These are phyloP conservation scores for Onygenales sp. DNA, from an alignment of 2,329 filamentous ascomycete genomes.

Conservation along the genomic window DNA sequence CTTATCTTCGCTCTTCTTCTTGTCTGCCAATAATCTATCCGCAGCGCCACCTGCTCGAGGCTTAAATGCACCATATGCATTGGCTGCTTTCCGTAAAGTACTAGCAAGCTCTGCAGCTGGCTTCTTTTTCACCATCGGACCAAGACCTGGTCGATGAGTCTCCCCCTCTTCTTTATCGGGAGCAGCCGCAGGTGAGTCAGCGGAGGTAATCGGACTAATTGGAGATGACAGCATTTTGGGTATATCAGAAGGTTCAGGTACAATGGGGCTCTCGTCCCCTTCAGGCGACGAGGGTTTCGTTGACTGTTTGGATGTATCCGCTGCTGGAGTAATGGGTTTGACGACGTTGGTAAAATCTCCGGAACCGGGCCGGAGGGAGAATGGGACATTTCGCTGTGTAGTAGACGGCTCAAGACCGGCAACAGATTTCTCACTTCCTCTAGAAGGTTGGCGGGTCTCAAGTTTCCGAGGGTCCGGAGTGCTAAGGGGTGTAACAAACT, in stretches of 20 bases:
- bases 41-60: conserved; percentile 79
- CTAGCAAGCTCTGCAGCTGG: conserved; percentile 65
- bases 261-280: not conserved
- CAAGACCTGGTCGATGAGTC: conserved; percentile 62
- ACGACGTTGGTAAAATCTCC: not conserved
- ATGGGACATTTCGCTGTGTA: not conserved
- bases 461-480: conserved; percentile 26
- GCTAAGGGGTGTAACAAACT: conserved; percentile 25
- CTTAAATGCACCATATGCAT: conserved; percentile 65
- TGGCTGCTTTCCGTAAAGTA: conserved; percentile 70
- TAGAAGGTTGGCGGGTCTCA: conserved; percentile 22
- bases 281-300: not conserved
- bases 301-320: not conserved
- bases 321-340: not conserved
- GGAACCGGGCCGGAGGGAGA: not conserved
- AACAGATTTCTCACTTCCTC: conserved; percentile 15
- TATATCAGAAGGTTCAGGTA: not conserved
- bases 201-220: not conserved
- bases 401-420: not conserved
- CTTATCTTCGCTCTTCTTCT: conserved; percentile 51
- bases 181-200: conserved; percentile 23
- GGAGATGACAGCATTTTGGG: not conserved
- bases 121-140: conserved; percentile 83
- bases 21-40: conserved; percentile 60
- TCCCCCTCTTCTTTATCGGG: conserved; percentile 42